Evolutionary conservation across 2,329 filamentous ascomycete species (phyloP).

Genomic region (Diplodia seriata): DNA sequence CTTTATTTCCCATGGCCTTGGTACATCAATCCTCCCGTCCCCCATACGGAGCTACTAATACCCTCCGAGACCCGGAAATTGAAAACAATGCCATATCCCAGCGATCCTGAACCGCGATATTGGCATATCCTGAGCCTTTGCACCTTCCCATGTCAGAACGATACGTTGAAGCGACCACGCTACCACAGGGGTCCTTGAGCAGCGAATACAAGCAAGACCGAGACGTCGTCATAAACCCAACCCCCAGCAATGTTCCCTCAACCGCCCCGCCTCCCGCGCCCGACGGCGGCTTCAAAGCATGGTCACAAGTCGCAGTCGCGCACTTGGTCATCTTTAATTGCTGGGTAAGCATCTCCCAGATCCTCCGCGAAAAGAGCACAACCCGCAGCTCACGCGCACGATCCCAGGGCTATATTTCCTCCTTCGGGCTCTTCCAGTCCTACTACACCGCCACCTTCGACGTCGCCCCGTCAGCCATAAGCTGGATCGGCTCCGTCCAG

Average conservation of each 20-base stretch:
- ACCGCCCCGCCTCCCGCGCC: slow-evolving; percentile 37
- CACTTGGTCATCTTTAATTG: slow-evolving; percentile 34
- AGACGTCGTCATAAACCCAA: not conserved
- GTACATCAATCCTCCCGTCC: no score
- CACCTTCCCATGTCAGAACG: slow-evolving; percentile 4
- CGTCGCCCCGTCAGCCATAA: slow-evolving; percentile 50
- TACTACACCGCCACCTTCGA: slow-evolving; percentile 53
- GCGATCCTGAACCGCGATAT: not conserved
- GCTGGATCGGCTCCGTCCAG: slow-evolving; percentile 59
- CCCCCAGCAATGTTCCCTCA: slow-evolving; percentile 13
- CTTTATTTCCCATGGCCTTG: not conserved
- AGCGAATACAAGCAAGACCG: not conserved
- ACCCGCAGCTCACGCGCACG: not conserved
- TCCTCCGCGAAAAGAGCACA: no score
- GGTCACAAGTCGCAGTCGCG: slow-evolving; percentile 45
- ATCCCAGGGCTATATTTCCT: slow-evolving; percentile 52
- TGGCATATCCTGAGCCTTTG: not conserved
- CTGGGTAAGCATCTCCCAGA: slow-evolving; percentile 40
- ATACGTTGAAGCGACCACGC: not conserved
- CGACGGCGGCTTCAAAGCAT: slow-evolving; percentile 62
- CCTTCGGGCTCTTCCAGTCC: slow-evolving; percentile 64
- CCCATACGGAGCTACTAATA: not conserved
- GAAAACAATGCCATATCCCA: not conserved
- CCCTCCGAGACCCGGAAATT: not conserved
- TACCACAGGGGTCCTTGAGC: not conserved